Conservation (phyloP, 208 protist species). For the Leptomonas pyrrhocoris region DNA sequence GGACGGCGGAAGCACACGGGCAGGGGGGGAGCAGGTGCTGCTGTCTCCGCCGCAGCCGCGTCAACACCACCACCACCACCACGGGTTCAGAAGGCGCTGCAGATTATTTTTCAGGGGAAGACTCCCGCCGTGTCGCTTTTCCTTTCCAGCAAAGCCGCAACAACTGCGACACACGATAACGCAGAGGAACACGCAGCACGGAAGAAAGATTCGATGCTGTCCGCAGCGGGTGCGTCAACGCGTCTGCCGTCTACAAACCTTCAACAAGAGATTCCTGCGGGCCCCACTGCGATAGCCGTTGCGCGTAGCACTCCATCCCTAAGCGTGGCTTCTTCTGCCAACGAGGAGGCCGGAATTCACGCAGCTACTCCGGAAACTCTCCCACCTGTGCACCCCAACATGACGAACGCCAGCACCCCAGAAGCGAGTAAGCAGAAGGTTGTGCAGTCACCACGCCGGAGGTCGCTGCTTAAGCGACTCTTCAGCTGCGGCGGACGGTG, state of each 20-base stretch:
- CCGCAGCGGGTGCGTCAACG: not conserved
- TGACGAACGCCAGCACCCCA: not conserved
- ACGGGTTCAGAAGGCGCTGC: constrained; percentile 4
- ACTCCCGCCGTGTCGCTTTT: not conserved
- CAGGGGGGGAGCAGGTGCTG: too few relatives aligned
- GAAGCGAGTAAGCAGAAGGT: not conserved
- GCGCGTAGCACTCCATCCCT: not conserved
- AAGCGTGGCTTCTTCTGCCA: not conserved
- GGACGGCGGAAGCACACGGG: too few relatives aligned
- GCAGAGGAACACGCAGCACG: not conserved
- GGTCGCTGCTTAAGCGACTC: constrained; percentile 8
- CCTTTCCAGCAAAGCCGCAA: not conserved
- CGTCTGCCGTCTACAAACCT: too few relatives aligned
- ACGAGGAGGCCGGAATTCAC: too few relatives aligned
- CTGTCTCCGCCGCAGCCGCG: not conserved
- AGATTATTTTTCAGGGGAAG: not conserved
- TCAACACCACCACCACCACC: not conserved
- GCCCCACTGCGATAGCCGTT: too few relatives aligned
- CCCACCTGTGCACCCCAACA: not conserved
- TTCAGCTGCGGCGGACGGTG: constrained; percentile 12
- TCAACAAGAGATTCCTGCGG: too few relatives aligned
- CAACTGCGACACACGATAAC: not conserved
- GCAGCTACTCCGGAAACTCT: not conserved
- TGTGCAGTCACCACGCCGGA: not conserved
- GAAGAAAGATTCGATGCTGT: not conserved